Evolutionary conservation across 371 early-diverging fungal species (phyloP), one percentile per base, ranked within the genome.

Genomic region (Dinochytrium kinnereticum): DNA sequence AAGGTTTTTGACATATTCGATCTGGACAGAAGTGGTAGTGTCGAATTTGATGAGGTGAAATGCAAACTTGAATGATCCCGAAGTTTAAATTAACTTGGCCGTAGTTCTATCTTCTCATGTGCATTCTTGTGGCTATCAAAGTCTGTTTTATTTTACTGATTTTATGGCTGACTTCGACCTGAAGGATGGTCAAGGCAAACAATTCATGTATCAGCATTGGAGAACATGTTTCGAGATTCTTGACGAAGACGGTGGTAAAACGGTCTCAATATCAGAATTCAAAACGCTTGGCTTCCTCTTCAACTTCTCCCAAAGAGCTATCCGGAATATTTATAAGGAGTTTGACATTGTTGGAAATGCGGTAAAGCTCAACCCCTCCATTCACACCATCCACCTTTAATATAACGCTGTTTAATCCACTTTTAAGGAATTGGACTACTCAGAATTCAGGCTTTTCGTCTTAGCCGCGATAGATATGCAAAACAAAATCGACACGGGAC

Each of bases 181-280:
- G 38, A 50, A 84, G 77, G 81, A 85, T 72, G 68, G 70, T 31
- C 71, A 78, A 72, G 82, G 76, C 40, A 84, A 85, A 64, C 74
- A 76, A 33, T 85, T 85, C 51, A 77, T 85, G 77, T 85, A 78
- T 68, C 79, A 82, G 36, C 82, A 85, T 68, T 85, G 85, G 85
- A 59, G 81, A 49, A 85, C 85, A 0, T 85, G 85, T 55, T 85
- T 85, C 57, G 85, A 85, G 51, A 73, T 85, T 51, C 74, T 85
- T 19, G 85, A 85, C 64, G 84, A 82, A 57, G 84, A 84, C 74
- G 84, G 85, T 24, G 76, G 78, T n/a, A 78, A 80, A 49, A 78
- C 80, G 1, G 82, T 85, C 1, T 84, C 84, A 17, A 59, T 71
- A 31, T 51, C 78, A 1, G 85, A 85, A 71, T 85, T 85, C 68